Conservation (phyloP, 2,329 filamentous ascomycete species). For the Sordariomycetes sp. region DNA sequence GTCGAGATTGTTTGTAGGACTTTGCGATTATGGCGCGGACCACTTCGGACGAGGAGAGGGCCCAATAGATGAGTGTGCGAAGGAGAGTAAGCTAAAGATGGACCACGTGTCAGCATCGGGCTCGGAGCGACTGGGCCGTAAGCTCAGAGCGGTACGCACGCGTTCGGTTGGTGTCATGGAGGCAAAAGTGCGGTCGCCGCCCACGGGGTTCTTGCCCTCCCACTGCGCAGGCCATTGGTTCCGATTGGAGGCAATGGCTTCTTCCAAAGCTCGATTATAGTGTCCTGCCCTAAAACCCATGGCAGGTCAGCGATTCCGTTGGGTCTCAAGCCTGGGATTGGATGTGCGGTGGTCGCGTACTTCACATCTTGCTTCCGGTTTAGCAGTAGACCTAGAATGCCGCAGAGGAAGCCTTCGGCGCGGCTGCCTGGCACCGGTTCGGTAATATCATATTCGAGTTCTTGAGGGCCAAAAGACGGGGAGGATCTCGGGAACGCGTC, state of each 20-base stretch:
- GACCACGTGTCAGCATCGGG: not conserved
- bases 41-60: slow-evolving; percentile 74
- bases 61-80: slow-evolving; percentile 75
- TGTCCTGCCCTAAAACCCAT: slow-evolving; percentile 61
- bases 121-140: not conserved
- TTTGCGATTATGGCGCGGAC: slow-evolving; percentile 73
- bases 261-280: slow-evolving; percentile 85
- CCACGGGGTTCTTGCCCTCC: slow-evolving; percentile 71
- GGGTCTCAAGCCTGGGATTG: not conserved
- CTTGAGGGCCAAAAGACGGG: slow-evolving; percentile 84
- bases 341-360: slow-evolving; percentile 38
- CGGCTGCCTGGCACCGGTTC: slow-evolving; percentile 70
- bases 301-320: slow-evolving; percentile 9
- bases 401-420: slow-evolving; percentile 80
- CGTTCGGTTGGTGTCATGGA: slow-evolving; percentile 71
- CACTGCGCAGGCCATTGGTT: slow-evolving; percentile 80
- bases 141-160: slow-evolving; percentile 33
- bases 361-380: slow-evolving; percentile 99
- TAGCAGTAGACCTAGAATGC: slow-evolving; percentile 71
- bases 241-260: slow-evolving; percentile 75
- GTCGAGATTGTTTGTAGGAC: slow-evolving; percentile 76
- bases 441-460: slow-evolving; percentile 77
- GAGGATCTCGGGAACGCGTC: slow-evolving; percentile 81
- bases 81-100: slow-evolving; percentile 63
- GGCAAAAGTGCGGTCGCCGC: slow-evolving; percentile 67